These are phyloP conservation scores for Neonothopanus nambi DNA, from an alignment of 1,284 basidiomycete species.

Conservation along the genomic window DNA sequence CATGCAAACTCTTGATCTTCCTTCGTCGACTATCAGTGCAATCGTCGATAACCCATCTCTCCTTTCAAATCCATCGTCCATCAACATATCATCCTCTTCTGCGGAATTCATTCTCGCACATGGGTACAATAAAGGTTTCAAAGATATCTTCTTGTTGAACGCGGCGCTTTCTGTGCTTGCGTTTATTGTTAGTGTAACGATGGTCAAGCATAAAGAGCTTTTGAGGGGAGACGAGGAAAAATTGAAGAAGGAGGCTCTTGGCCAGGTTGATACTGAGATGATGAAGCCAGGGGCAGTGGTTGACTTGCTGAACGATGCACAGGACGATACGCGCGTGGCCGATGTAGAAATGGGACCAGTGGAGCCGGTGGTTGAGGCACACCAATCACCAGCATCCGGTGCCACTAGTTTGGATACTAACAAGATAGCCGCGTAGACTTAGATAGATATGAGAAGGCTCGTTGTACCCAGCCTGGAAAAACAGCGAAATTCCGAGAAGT, in stretches of 20 bases:
- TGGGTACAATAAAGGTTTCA: constrained; percentile 61
- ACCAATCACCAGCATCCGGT: too few relatives aligned
- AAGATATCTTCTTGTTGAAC: constrained; percentile 57
- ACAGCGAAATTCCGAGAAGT: too few relatives aligned
- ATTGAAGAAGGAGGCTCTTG: constrained; percentile 33
- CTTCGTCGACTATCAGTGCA: constrained; percentile 34
- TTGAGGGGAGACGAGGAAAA: constrained; percentile 54
- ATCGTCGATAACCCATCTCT: constrained; percentile 53
- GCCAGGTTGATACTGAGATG: too few relatives aligned
- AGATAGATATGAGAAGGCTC: too few relatives aligned
- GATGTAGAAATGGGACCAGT: not conserved
- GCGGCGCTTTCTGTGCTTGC: constrained; percentile 45
- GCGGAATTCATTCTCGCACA: constrained; percentile 46
- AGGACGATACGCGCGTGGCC: too few relatives aligned
- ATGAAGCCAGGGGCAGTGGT: too few relatives aligned
- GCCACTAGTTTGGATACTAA: too few relatives aligned
- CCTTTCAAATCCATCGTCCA: constrained; percentile 33
- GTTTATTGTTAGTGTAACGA: constrained; percentile 48
- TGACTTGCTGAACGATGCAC: too few relatives aligned
- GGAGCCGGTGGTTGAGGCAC: too few relatives aligned
- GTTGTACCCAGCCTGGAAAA: too few relatives aligned
- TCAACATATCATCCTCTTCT: constrained; percentile 34
- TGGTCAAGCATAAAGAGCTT: constrained; percentile 62
- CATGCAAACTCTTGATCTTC: constrained; percentile 39
- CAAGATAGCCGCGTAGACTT: too few relatives aligned